phyloP scores from a whole-genome alignment of 2,329 filamentous ascomycete species.

The Fusarium domesticum region DNA sequence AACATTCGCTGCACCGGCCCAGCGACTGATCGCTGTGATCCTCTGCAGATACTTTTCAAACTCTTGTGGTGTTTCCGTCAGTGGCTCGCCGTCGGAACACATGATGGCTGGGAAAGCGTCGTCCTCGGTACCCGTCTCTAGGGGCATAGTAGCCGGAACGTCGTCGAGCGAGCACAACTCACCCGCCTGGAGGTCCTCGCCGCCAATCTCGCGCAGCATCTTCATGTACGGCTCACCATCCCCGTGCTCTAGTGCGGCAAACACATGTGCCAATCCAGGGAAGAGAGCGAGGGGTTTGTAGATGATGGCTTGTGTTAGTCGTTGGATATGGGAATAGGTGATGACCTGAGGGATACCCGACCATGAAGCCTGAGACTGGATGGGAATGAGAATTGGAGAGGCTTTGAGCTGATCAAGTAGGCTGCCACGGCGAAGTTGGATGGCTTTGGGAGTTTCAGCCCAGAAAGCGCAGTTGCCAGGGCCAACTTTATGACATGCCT shows the following conservation, averaged over 20 bases:
- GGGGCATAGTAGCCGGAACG: conserved; percentile 28
- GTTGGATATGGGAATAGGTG: conserved; percentile 48
- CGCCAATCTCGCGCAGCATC: conserved; percentile 21
- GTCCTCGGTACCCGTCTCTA: conserved; percentile 25
- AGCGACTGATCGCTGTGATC: conserved; percentile 38
- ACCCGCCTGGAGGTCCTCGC: conserved; percentile 7
- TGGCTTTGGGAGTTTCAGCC: conserved; percentile 34
- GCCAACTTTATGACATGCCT: conserved; percentile 51
- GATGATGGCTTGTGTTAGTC: conserved; percentile 40
- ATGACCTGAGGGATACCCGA: conserved; percentile 47
- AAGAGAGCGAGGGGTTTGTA: conserved; percentile 46
- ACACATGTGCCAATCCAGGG: conserved; percentile 40
- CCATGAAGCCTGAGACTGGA: conserved; percentile 24
- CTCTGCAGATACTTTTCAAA: conserved; percentile 35
- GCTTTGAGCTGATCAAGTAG: conserved; percentile 42
- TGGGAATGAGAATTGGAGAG: conserved; percentile 43
- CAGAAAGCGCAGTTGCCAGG: conserved; percentile 47
- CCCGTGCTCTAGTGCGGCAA: conserved; percentile 43
- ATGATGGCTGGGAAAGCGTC: conserved; percentile 46
- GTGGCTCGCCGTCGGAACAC: conserved; percentile 41
- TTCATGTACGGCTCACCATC: conserved; percentile 45
- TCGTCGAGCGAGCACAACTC: conserved; percentile 25
- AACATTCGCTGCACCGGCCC: conserved; percentile 44
- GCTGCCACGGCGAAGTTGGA: conserved; percentile 38
- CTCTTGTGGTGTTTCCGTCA: conserved; percentile 32